Evolutionary conservation across 169 alveolate genomes (phyloP), one percentile per base, ranked within the genome.

Genomic region (Plasmodium relictum): DNA sequence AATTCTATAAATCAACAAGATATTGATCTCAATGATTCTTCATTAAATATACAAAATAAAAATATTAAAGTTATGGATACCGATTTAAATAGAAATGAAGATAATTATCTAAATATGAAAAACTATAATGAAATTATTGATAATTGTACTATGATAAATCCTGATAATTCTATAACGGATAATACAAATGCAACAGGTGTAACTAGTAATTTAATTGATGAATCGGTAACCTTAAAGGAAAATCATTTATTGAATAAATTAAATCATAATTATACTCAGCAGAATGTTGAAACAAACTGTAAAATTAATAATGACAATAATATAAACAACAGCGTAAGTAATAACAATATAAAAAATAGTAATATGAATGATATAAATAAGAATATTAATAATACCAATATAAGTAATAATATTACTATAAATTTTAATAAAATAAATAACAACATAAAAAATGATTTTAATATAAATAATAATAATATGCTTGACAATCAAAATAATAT

Each of bases 1-100:
- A 22, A 61, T 18, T 10, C 22, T 18, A 61, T 3, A 22, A 14
- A 61, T 22, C 18, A 58, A 58, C 42, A 12, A 61, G 24, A 24
- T 12, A 54, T 18, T 54, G 8, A 4, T 54, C 22, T 24, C 22
- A 54, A 14, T 54, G 22, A 54, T 14, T 18, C 16, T 54, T 54
- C 63, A 18, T 54, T 24, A 54, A 54, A 54, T 24, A 8, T 54
- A 18, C 22, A 18, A 54, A 54, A 54, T 54, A 54, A 69, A 69
- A 16, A 16, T 39, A 69, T 37, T 6, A 24, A 24, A 18, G 12
- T 7, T 12, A 59, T 58, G 9, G 9, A 31, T 48, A 48, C 2
- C 26, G 52, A 66, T 2, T n/a, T 44, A 3, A 66, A 37, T 66
- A 24, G 26, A 14, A 37, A 3, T 26, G 37, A 37, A 24, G 59